phyloP scores from a whole-genome alignment of 2,329 filamentous ascomycete genomes.

The Hirsutella rhossiliensis region DNA sequence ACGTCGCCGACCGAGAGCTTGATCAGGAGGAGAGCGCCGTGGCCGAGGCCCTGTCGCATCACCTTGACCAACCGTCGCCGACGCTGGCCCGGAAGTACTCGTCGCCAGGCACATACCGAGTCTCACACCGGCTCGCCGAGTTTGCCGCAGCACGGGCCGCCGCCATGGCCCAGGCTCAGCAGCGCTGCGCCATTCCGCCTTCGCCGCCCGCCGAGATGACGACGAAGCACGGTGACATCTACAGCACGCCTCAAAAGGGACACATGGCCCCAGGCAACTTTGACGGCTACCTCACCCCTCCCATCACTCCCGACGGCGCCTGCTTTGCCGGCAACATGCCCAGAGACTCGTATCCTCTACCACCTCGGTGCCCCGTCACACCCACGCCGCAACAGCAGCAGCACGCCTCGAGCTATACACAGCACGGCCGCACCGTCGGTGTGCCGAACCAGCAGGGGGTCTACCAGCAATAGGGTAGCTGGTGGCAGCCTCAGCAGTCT shows the following conservation, averaged over 20 bases:
- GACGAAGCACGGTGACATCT: conserved; percentile 46
- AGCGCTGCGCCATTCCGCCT: conserved; percentile 38
- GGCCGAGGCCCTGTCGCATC: conserved; percentile 44
- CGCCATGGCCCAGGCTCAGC: conserved; percentile 28
- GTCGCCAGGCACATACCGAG: conserved; percentile 37
- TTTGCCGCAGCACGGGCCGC: conserved; percentile 49
- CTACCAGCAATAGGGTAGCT: conserved; percentile 26
- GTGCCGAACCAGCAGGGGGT: conserved; percentile 30
- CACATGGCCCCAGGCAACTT: conserved; percentile 51
- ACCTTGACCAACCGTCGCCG: conserved; percentile 45
- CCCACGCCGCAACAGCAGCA: conserved; percentile 40
- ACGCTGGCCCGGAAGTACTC: conserved; percentile 50
- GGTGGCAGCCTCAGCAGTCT: conserved; percentile 1
- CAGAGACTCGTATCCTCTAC: conserved; percentile 34
- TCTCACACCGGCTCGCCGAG: conserved; percentile 42
- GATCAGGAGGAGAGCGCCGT: conserved; percentile 59
- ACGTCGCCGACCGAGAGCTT: conserved; percentile 68
- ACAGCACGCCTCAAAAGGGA: conserved; percentile 70
- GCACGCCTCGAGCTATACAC: conserved; percentile 15
- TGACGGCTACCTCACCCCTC: conserved; percentile 72
- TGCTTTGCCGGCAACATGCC: conserved; percentile 34
- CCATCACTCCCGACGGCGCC: conserved; percentile 68
- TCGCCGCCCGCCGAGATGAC: conserved; percentile 45
- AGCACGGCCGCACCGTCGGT: conserved; percentile 19
- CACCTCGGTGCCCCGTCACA: conserved; percentile 49